These are phyloP conservation scores for Boletus reticuloceps DNA, from an alignment of 768 basidiomycete genomes.

Conservation along the genomic window DNA sequence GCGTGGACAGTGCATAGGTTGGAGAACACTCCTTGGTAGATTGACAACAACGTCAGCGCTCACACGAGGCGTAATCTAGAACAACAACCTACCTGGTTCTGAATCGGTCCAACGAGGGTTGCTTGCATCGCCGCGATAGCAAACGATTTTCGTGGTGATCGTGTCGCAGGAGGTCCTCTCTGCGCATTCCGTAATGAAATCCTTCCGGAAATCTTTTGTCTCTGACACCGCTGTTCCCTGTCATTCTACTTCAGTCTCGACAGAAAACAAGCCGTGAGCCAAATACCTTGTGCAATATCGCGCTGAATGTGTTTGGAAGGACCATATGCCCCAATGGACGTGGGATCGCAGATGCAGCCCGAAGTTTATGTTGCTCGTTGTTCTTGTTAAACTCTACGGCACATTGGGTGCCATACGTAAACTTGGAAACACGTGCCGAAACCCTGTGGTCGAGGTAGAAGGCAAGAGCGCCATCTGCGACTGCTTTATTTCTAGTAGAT, in stretches of 20 bases:
- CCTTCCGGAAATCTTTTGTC: constrained; percentile 31
- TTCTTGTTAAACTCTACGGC: constrained; percentile 28
- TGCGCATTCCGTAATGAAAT: constrained; percentile 30
- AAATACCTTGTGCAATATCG: constrained; percentile 28
- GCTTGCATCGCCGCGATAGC: constrained; percentile 23
- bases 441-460: constrained; percentile 45
- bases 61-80: background rate
- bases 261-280: too few relatives aligned
- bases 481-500: constrained; percentile 42
- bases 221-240: constrained; percentile 31
- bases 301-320: constrained; percentile 32
- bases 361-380: constrained; percentile 29
- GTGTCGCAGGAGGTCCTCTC: constrained; percentile 27
- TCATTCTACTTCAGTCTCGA: background rate
- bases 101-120: constrained; percentile 31
- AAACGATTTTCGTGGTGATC: constrained; percentile 31
- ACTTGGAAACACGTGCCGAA: constrained; percentile 37
- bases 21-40: constrained; percentile 25
- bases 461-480: constrained; percentile 43
- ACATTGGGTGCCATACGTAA: constrained; percentile 37
- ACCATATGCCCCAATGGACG: constrained; percentile 32
- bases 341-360: constrained; percentile 26
- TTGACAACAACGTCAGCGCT: background rate
- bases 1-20: constrained; percentile 23
- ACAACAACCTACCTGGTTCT: constrained; percentile 22